phyloP scores from a whole-genome alignment of 371 early-diverging fungal genomes.

The Syncephalis fuscata region DNA sequence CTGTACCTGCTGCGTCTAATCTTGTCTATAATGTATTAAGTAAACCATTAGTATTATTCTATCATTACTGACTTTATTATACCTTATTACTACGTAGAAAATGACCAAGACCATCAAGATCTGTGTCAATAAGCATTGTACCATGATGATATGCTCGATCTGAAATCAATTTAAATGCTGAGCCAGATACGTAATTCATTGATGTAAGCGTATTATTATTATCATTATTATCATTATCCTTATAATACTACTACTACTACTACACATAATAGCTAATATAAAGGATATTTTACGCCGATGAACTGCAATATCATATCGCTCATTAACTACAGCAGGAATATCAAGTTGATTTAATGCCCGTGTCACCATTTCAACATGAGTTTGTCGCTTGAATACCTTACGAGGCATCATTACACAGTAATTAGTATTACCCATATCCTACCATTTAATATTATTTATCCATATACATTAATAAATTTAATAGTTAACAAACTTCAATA shows the following conservation, averaged over 20 bases:
- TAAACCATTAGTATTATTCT: neutral
- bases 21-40: slow-evolving; percentile 12
- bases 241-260: neutral
- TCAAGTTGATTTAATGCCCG: slow-evolving; percentile 59
- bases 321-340: slow-evolving; percentile 75
- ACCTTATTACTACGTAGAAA: slow-evolving; percentile 12
- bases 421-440: slow-evolving; percentile 91
- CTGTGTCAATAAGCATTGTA: slow-evolving; percentile 89
- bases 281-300: slow-evolving; percentile 41
- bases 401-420: slow-evolving; percentile 91
- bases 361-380: slow-evolving; percentile 63
- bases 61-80: neutral
- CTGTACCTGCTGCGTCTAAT: slow-evolving; percentile 72
- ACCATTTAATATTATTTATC: slow-evolving; percentile 1
- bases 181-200: slow-evolving; percentile 58
- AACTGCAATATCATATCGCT: slow-evolving; percentile 78
- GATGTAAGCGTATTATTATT: too few relatives aligned
- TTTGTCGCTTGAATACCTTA: slow-evolving; percentile 51
- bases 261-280: slow-evolving; percentile 2
- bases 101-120: slow-evolving; percentile 41
- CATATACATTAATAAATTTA: too few relatives aligned
- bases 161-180: slow-evolving; percentile 81
- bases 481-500: too few relatives aligned
- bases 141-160: slow-evolving; percentile 89
- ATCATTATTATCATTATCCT: too few relatives aligned